Percentiles rank a stretch among this genome's conserved stretches.
These are phyloP conservation scores for Saccharomycopsis malanga DNA, from an alignment of 805 yeast genomes.

Conservation along the genomic window DNA sequence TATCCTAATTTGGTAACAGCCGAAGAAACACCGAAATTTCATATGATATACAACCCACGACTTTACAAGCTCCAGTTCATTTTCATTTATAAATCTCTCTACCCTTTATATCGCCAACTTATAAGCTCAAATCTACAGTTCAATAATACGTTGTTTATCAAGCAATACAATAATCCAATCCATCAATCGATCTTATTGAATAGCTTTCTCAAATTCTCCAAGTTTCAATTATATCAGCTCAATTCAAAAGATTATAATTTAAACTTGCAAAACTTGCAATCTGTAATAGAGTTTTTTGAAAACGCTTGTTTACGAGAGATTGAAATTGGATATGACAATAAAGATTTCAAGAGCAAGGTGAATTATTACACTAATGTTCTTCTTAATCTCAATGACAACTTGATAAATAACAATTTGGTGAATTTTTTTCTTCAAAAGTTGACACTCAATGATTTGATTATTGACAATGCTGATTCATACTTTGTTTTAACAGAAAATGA, in stretches of 20 bases:
- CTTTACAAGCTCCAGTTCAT: constrained; percentile 32
- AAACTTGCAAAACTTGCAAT: constrained; percentile 33
- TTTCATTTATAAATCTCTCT: constrained; percentile 34
- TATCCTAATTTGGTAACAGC: constrained; percentile 9
- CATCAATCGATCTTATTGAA: constrained; percentile 43
- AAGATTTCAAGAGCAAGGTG: constrained; percentile 35
- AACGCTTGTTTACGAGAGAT: constrained; percentile 64
- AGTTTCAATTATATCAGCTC: constrained; percentile 27
- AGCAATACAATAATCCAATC: constrained; percentile 40
- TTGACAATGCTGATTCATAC: constrained; percentile 30
- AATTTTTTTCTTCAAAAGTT: constrained; percentile 35
- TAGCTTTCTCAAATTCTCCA: constrained; percentile 35
- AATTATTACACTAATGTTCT: constrained; percentile 30
- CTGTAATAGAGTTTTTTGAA: constrained; percentile 61
- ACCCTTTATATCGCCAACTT: constrained; percentile 41
- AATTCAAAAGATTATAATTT: constrained; percentile 30
- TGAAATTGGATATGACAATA: constrained; percentile 46
- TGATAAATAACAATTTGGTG: constrained; percentile 32
- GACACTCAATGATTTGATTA: constrained; percentile 31
- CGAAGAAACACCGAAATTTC: constrained; percentile 4
- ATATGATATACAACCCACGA: constrained; percentile 23
- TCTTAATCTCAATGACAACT: constrained; percentile 30
- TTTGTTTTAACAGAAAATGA: constrained; percentile 20
- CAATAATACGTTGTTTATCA: constrained; percentile 40
- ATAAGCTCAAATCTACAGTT: constrained; percentile 33